Evolutionary conservation across 257 asterid species (phyloP), one percentile per base, ranked within the genome.

Genomic region (Petunia axillaris): DNA sequence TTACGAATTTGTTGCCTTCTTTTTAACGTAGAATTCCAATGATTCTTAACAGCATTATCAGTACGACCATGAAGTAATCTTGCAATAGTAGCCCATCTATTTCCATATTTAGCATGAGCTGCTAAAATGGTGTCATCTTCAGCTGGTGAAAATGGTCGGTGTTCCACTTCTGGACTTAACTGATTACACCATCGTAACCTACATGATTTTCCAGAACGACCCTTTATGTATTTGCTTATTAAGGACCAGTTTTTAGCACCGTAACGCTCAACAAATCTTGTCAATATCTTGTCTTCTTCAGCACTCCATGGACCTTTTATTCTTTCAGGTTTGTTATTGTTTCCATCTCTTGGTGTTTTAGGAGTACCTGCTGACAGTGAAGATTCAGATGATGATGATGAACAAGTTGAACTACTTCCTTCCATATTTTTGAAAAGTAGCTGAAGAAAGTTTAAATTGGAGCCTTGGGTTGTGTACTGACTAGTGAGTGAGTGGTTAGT

Each of bases 31-130:
- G 90, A 87, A 84, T 89, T 89, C 92, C 92, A 89, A 81, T 85
- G 92, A 64, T 89, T 89, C 79, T 89, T 89, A 16, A 89, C 73
- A 14, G 92, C 90, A 86, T 89, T 89, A 54, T 89, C 92, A 5
- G 92, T 89, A 3, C 92, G 89, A 6, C 88, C 92, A 38, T 87
- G 80, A 1, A 89, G 81, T 9, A 89, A 68, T 0, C 90, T 79
- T 64, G 90, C 90, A 58, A 89, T 89, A 76, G 88, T 77, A 70
- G 92, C 90, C 92, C 92, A 89, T 53, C 79, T 87, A 76, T 89
- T 89, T 4, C 92, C 92, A 81, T 82, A 80, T 60, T 44, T 75
- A 39, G 85, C 86, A 64, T 89, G 92, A 16, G 89, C 92, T 75
- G 84, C 86, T 8, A 87, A 73, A 1, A 89, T 89, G 4, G 78